A percentile compares a stretch with the other conserved stretches of the same genome.
These are phyloP conservation scores for Euclidium syriacum DNA, from an alignment of 345 rosid genomes.

Conservation along the genomic window DNA sequence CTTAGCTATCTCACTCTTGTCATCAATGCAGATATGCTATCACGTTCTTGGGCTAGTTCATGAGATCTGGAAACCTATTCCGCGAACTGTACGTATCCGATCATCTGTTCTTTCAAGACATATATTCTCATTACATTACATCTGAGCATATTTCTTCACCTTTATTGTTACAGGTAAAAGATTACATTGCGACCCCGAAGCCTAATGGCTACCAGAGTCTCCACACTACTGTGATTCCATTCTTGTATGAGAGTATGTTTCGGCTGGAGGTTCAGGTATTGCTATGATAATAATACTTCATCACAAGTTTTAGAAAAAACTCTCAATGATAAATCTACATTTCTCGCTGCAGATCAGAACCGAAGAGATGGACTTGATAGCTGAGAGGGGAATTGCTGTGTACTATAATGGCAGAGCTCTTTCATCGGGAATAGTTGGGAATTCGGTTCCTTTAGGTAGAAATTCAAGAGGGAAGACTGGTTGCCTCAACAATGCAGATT, in stretches of 20 bases:
- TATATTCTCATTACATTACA: background rate
- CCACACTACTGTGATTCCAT: constrained; percentile 85
- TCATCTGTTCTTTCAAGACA: constrained; percentile 13
- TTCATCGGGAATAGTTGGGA: constrained; percentile 72
- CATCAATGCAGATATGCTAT: constrained; percentile 81
- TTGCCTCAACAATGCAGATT: constrained; percentile 84
- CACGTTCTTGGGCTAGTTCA: constrained; percentile 95
- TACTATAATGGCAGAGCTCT: constrained; percentile 88
- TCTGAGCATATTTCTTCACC: constrained; percentile 15
- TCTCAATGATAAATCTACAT: background rate
- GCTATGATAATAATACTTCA: background rate
- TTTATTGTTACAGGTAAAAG: constrained; percentile 68
- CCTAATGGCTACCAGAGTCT: constrained; percentile 99
- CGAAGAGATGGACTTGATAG: constrained; percentile 96
- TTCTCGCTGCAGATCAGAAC: constrained; percentile 73
- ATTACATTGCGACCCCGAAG: constrained; percentile 96
- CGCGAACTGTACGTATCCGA: constrained; percentile 64
- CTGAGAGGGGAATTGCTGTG: constrained; percentile 97
- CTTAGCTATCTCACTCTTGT: constrained; percentile 25
- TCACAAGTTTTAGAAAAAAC: background rate
- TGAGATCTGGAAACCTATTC: constrained; percentile 95
- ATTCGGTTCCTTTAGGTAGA: constrained; percentile 55
- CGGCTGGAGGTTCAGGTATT: constrained; percentile 85
- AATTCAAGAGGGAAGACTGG: constrained; percentile 70
- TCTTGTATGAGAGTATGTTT: constrained; percentile 87